Base-by-base conservation (phyloP, 257 asterid genomes). In the Solanum virginianum region DNA sequence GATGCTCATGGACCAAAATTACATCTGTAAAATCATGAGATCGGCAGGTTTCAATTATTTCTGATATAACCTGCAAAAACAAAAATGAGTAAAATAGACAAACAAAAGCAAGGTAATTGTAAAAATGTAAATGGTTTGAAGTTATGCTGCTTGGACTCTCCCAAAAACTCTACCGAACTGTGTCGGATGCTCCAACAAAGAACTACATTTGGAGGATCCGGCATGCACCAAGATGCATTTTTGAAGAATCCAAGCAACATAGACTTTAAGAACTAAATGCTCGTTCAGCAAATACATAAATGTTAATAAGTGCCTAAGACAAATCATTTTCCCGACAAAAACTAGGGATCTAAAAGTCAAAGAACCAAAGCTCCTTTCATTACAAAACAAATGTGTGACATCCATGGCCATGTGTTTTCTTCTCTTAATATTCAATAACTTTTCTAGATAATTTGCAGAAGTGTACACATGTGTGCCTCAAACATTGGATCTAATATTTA, bases 21-120 rank as follows among this genome's bases (percentile, higher is more conserved):
- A 95, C 98, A 90, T 96, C 99, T 0, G 97, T 92, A 84, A 93
- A 96, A 84, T 95, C 99, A 91, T 96, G 98, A 62, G 97, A 87
- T 81, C 95, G 87, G 88, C 97, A 92, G 54, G 97, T 95, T 88
- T 96, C 98, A 83, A 96, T 91, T 81, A 96, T 95, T 91, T 96
- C 99, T 11, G 97, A 89, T 84, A 94, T 92, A 63, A 95, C 98
- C 99, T 95, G 93, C 62, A 84, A 86, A 62, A 43, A 32, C 41
- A 36, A 18, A 51, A 26, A 53, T 14, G 47, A 77, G 47, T 3
- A 51, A 66, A 65, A 69, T 32, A 17, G n/a, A 69, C 5, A 69
- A 69, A 69, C 53, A 36, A 69, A 39, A 4, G 5, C 0, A 70
- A 70, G 29, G 12, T 2, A 39, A 39, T 10, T 70, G 53, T 70